Conservation (phyloP, 768 basidiomycete genomes). For the Galerina marginata region DNA sequence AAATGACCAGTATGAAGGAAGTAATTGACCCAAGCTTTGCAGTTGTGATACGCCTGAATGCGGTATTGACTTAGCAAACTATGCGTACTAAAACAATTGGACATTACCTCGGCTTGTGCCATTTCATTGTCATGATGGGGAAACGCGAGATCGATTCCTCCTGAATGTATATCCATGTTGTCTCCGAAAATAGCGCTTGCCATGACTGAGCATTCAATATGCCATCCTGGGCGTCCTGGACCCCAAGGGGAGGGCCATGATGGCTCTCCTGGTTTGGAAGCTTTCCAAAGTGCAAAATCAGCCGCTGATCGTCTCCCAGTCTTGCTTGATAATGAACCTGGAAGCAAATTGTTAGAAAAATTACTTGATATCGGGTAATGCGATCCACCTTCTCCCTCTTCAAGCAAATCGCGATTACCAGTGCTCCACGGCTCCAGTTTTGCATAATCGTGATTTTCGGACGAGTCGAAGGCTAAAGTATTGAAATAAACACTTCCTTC, state of each 20-base stretch:
- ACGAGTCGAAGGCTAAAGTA: slow-evolving; percentile 78
- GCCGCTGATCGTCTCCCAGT: slow-evolving; percentile 77
- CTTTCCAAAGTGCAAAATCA: slow-evolving; percentile 99
- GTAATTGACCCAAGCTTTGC: slow-evolving; percentile 95
- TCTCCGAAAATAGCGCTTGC: slow-evolving; percentile 88
- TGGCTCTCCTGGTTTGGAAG: slow-evolving; percentile 94
- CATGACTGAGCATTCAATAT: slow-evolving; percentile 99
- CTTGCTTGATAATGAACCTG: slow-evolving; percentile 48
- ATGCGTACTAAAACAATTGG: not conserved
- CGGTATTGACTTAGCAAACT: slow-evolving; percentile 7
- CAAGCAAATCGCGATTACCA: slow-evolving; percentile 87
- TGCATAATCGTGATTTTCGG: slow-evolving; percentile 83
- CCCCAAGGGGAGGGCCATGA: slow-evolving; percentile 98
- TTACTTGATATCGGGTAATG: not conserved
- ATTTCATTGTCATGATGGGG: slow-evolving; percentile 99
- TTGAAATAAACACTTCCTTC: slow-evolving; percentile 93
- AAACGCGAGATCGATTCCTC: slow-evolving; percentile 96
- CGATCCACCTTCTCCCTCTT: slow-evolving; percentile 85
- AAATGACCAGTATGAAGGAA: slow-evolving; percentile 98
- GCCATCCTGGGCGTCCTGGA: slow-evolving; percentile 95
- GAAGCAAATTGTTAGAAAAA: slow-evolving; percentile 3
- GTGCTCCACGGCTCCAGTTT: slow-evolving; percentile 97
- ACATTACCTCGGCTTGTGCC: slow-evolving; percentile 88
- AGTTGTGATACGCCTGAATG: slow-evolving; percentile 88
- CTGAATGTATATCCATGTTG: slow-evolving; percentile 97